A percentile compares a stretch with the other conserved stretches of the same genome.
These are phyloP conservation scores for Monosporascus sp. DNA, from an alignment of 2,329 filamentous ascomycete species.

Conservation along the genomic window DNA sequence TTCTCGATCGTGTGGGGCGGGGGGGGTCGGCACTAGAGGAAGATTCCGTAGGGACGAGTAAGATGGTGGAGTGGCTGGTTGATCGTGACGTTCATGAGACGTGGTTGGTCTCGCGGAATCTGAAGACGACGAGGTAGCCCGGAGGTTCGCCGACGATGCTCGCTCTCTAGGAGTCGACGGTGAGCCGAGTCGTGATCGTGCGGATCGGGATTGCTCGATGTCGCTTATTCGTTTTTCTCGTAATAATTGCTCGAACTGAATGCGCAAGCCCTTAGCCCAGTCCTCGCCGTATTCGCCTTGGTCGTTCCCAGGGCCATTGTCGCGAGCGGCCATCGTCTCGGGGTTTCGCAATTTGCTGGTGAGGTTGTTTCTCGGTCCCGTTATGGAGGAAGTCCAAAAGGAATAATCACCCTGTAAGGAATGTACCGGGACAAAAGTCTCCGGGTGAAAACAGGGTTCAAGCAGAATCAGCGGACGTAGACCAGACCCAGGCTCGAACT, in stretches of 20 bases:
- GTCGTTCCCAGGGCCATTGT: conserved; percentile 12
- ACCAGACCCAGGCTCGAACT: too few relatives aligned
- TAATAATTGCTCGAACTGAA: conserved; percentile 81
- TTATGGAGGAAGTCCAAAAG: too few relatives aligned
- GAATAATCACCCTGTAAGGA: too few relatives aligned
- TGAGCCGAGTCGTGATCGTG: conserved; percentile 53
- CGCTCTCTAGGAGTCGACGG: conserved; percentile 44
- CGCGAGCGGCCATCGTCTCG: conserved; percentile 19
- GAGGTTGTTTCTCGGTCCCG: neutral
- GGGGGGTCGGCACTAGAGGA: conserved; percentile 38
- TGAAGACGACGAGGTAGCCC: conserved; percentile 32
- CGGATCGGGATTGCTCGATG: conserved; percentile 57
- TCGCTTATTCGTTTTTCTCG: conserved; percentile 84
- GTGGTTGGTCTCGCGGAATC: conserved; percentile 40
- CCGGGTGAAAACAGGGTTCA: too few relatives aligned
- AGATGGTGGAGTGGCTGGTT: conserved; percentile 42
- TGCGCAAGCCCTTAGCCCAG: conserved; percentile 72
- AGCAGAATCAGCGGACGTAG: too few relatives aligned
- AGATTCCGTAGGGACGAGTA: conserved; percentile 59
- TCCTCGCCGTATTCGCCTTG: conserved; percentile 55
- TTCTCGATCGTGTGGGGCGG: conserved; percentile 58
- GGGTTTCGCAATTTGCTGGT: neutral
- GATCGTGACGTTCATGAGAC: conserved; percentile 23
- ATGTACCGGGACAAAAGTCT: too few relatives aligned
- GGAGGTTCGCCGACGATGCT: conserved; percentile 43